Evolutionary conservation across 2,329 filamentous ascomycete species (phyloP).

Genomic region (Apiospora kogelbergensis): DNA sequence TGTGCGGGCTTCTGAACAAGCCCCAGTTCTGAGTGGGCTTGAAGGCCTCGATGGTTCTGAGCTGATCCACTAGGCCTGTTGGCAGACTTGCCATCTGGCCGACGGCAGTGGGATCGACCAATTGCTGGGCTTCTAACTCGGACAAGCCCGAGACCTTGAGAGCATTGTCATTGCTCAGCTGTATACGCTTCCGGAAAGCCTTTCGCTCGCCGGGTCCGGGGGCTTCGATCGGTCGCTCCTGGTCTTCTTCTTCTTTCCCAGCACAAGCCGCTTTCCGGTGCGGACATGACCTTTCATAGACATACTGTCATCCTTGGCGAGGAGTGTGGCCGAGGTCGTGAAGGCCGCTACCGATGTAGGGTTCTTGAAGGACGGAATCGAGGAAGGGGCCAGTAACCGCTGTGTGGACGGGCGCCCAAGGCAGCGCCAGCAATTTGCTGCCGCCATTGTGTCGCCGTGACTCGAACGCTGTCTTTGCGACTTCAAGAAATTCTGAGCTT

Average conservation of each 20-base stretch:
- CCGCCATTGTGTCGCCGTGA: slow-evolving; percentile 35
- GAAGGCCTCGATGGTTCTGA: slow-evolving; percentile 86
- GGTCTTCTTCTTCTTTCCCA: slow-evolving; percentile 51
- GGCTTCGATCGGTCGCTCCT: slow-evolving; percentile 48
- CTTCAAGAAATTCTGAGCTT: slow-evolving; percentile 2
- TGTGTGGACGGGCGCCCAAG: slow-evolving; percentile 37
- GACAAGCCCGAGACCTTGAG: slow-evolving; percentile 70
- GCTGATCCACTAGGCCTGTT: slow-evolving; percentile 69
- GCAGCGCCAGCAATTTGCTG: slow-evolving; percentile 41
- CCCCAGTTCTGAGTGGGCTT: slow-evolving; percentile 87
- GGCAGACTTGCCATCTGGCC: slow-evolving; percentile 72
- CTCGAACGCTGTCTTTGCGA: slow-evolving; percentile 2
- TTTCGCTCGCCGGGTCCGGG: slow-evolving; percentile 79
- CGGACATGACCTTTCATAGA: slow-evolving; percentile 23
- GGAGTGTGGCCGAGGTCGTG: slow-evolving; percentile 24
- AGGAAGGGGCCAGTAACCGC: slow-evolving; percentile 24
- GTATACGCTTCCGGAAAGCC: slow-evolving; percentile 81
- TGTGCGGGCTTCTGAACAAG: slow-evolving; percentile 79
- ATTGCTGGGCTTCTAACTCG: slow-evolving; percentile 55
- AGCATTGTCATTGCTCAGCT: slow-evolving; percentile 93
- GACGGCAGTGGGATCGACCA: slow-evolving; percentile 53
- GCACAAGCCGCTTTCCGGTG: slow-evolving; percentile 42
- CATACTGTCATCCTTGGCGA: slow-evolving; percentile 15
- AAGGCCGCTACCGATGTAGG: slow-evolving; percentile 29
- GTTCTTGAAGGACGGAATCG: slow-evolving; percentile 21